A percentile compares a stretch with the other conserved stretches of the same genome.
phyloP scores from a whole-genome alignment of 192 early-diverging fungal genomes.

The Piromyces finnis region DNA sequence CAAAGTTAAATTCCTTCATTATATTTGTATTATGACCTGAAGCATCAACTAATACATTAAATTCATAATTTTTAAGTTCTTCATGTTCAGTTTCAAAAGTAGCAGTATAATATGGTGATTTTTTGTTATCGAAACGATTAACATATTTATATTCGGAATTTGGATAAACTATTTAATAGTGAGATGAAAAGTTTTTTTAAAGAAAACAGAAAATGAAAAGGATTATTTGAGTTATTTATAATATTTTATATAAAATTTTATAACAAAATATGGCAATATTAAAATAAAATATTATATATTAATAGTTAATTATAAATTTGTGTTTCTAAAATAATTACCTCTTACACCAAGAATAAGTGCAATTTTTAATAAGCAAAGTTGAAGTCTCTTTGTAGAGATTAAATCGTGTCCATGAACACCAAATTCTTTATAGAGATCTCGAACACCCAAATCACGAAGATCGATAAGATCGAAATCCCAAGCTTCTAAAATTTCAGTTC shows the following conservation, averaged over 20 bases:
- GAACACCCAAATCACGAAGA: background rate
- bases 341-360: background rate
- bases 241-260: too few relatives aligned
- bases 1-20: background rate
- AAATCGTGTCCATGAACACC: background rate
- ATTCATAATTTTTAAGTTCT: background rate
- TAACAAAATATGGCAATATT: too few relatives aligned
- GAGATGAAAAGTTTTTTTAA: too few relatives aligned
- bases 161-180: background rate
- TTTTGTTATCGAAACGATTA: background rate
- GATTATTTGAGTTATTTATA: too few relatives aligned
- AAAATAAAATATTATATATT: too few relatives aligned
- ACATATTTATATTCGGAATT: background rate
- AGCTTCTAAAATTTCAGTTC: background rate
- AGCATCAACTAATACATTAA: background rate
- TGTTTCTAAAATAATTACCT: background rate
- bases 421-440: background rate
- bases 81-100: background rate
- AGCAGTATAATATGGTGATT: background rate
- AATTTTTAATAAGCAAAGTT: background rate
- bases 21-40: background rate
- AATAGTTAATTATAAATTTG: too few relatives aligned
- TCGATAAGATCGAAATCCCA: background rate
- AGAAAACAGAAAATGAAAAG: too few relatives aligned
- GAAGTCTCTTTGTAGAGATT: background rate